Percentiles rank a stretch among this genome's conserved stretches.
Conservation (phyloP, 306 rosid species). For the Vigna hirtella region DNA sequence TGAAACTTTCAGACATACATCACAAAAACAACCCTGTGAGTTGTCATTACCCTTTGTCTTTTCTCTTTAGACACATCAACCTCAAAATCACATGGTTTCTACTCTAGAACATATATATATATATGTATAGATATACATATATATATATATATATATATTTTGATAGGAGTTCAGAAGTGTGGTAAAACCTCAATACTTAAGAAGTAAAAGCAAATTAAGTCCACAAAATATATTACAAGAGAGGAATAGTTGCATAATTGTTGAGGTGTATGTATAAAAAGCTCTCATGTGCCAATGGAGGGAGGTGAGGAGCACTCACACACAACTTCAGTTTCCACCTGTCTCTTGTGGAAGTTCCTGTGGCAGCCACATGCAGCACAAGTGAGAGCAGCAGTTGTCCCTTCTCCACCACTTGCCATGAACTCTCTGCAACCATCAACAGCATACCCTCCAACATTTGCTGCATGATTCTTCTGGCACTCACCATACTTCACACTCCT, state of each 20-base stretch:
- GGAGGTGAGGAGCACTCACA: slow-evolving; percentile 61
- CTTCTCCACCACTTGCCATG: slow-evolving; percentile 79
- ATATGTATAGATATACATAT: background rate
- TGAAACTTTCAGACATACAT: slow-evolving; percentile 16
- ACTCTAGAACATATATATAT: slow-evolving; percentile 14
- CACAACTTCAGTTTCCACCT: slow-evolving; percentile 62
- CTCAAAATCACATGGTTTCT: background rate
- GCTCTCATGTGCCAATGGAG: slow-evolving; percentile 49
- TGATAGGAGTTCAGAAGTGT: slow-evolving; percentile 6
- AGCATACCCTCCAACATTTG: slow-evolving; percentile 85
- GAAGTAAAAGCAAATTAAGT: slow-evolving; percentile 35
- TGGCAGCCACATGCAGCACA: slow-evolving; percentile 98
- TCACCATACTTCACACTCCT: slow-evolving; percentile 74
- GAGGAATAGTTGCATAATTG: slow-evolving; percentile 10
- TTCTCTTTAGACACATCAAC: slow-evolving; percentile 45
- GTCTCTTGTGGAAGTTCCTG: slow-evolving; percentile 81
- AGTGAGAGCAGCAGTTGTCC: slow-evolving; percentile 63
- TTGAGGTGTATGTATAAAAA: background rate
- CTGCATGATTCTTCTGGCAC: slow-evolving; percentile 98
- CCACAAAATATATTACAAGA: slow-evolving; percentile 40
- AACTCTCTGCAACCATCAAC: slow-evolving; percentile 96
- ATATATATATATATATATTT: background rate
- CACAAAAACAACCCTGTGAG: slow-evolving; percentile 19
- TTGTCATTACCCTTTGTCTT: slow-evolving; percentile 24
- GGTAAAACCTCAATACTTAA: slow-evolving; percentile 33